phyloP scores from a whole-genome alignment of 768 basidiomycete species.

The Psilocybe subaeruginosa region DNA sequence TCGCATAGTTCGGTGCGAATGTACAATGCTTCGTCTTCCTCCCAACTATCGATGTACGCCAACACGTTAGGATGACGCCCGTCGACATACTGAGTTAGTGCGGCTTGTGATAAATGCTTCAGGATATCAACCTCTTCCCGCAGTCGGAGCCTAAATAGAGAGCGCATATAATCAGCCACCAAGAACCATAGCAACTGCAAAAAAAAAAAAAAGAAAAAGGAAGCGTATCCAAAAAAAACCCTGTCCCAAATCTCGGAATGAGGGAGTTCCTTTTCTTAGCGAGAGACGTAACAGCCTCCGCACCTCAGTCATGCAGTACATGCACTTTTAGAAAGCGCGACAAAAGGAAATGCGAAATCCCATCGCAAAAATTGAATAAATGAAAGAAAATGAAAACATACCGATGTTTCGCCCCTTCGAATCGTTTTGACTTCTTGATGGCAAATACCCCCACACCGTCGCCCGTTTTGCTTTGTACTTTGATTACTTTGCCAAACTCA shows the following conservation, averaged over 20 bases:
- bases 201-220: slow-evolving; percentile 18
- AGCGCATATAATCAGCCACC: slow-evolving; percentile 20
- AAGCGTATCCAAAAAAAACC: slow-evolving; percentile 13
- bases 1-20: slow-evolving; percentile 96
- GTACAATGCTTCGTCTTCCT: slow-evolving; percentile 83
- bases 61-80: slow-evolving; percentile 80
- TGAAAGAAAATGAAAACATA: slow-evolving; percentile 41
- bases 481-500: slow-evolving; percentile 92
- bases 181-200: slow-evolving; percentile 33
- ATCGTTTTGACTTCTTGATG: slow-evolving; percentile 92
- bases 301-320: slow-evolving; percentile 7
- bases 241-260: slow-evolving; percentile 11
- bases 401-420: slow-evolving; percentile 91
- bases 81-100: slow-evolving; percentile 37
- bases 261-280: slow-evolving; percentile 1
- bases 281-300: background rate
- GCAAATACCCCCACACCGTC: slow-evolving; percentile 66
- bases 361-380: slow-evolving; percentile 7
- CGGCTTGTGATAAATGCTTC: slow-evolving; percentile 62
- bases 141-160: slow-evolving; percentile 66
- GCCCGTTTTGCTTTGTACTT: slow-evolving; percentile 69
- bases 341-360: slow-evolving; percentile 8
- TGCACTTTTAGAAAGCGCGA: background rate
- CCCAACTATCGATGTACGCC: slow-evolving; percentile 93
- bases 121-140: slow-evolving; percentile 95